A percentile compares a stretch with the other conserved stretches of the same genome.
These are phyloP conservation scores for Elsinoe perseae DNA, from an alignment of 2,329 filamentous ascomycete genomes.

Conservation along the genomic window DNA sequence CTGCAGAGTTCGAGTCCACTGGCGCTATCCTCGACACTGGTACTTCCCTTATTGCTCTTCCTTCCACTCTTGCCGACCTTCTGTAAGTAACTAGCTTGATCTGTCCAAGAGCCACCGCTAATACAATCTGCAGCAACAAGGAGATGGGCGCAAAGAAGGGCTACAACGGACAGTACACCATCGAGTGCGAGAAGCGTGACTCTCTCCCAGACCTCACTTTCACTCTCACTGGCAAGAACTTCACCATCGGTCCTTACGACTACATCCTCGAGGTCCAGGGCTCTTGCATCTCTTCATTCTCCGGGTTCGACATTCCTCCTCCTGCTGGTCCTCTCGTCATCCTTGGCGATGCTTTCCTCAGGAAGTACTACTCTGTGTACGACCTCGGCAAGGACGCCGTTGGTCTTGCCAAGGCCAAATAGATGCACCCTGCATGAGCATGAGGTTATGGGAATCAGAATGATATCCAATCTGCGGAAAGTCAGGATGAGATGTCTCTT, in stretches of 20 bases:
- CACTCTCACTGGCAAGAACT: constrained; percentile 83
- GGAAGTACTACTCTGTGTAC: constrained; percentile 92
- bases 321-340: constrained; percentile 89
- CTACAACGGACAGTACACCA: constrained; percentile 91
- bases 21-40: constrained; percentile 97
- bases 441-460: constrained; percentile 1
- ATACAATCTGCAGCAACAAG: constrained; percentile 54
- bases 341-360: constrained; percentile 74
- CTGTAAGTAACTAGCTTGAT: constrained; percentile 46
- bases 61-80: constrained; percentile 83
- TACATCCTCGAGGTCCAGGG: constrained; percentile 95
- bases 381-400: constrained; percentile 85
- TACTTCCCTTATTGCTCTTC: constrained; percentile 93
- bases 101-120: constrained; percentile 18
- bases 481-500: not conserved
- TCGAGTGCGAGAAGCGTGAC: constrained; percentile 80
- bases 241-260: constrained; percentile 79
- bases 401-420: constrained; percentile 79
- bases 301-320: constrained; percentile 80
- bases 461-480: not conserved
- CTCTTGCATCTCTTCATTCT: constrained; percentile 94
- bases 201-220: constrained; percentile 86
- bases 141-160: constrained; percentile 98
- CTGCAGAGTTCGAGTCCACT: constrained; percentile 84
- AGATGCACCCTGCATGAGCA: constrained; percentile 22